Conservation (phyloP, 1,139 yeast species). For the Entelexis paramagnoliae region DNA sequence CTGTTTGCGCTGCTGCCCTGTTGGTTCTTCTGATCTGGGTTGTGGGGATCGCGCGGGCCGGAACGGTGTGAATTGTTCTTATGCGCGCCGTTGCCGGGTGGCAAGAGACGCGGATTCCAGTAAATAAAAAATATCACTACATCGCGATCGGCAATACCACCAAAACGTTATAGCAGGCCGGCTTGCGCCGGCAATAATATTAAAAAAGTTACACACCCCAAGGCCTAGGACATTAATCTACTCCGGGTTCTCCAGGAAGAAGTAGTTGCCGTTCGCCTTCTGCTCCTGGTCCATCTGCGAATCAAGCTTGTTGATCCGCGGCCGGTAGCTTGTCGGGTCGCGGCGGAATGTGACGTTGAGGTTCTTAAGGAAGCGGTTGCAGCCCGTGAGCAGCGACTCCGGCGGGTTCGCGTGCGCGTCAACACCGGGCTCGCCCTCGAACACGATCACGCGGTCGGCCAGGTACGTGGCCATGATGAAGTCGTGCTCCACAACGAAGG, state of each 20-base stretch:
- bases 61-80: no score
- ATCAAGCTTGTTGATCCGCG: slow-evolving; percentile 93
- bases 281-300: slow-evolving; percentile 99
- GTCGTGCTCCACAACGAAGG: slow-evolving; percentile 98
- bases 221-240: background rate
- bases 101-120: no score
- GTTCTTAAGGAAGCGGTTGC: slow-evolving; percentile 92
- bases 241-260: slow-evolving; percentile 62
- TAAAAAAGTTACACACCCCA: background rate
- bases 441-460: slow-evolving; percentile 97
- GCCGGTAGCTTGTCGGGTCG: slow-evolving; percentile 96
- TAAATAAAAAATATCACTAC: background rate
- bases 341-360: slow-evolving; percentile 97
- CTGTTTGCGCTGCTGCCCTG: no score
- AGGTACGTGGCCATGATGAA: slow-evolving; percentile 98
- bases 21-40: no score
- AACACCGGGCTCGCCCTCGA: slow-evolving; percentile 87
- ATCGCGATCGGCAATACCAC: background rate
- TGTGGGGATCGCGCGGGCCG: no score
- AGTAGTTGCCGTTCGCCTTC: slow-evolving; percentile 80
- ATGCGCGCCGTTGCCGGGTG: no score
- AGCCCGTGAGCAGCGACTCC: slow-evolving; percentile 88
- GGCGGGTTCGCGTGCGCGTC: slow-evolving; percentile 77
- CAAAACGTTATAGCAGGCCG: background rate
- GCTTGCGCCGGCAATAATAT: background rate